These are phyloP conservation scores for Fragaria iinumae DNA, from an alignment of 306 rosid genomes.

Conservation along the genomic window DNA sequence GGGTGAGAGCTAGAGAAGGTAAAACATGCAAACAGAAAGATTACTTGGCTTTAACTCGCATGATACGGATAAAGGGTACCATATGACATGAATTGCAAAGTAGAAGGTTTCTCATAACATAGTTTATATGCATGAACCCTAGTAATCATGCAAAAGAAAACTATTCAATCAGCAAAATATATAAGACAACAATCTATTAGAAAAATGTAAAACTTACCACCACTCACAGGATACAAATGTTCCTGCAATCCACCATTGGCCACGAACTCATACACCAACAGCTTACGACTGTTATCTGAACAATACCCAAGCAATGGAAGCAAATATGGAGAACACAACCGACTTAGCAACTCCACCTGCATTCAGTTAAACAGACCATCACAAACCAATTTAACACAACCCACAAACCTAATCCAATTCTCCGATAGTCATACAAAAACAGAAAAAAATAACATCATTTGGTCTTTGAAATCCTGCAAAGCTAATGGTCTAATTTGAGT, in stretches of 20 bases:
- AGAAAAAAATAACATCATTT: background rate
- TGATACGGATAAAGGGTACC: background rate
- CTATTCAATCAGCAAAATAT: background rate
- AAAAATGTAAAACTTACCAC: slow-evolving; percentile 50
- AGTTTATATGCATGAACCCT: background rate
- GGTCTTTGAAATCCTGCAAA: background rate
- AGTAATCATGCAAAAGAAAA: background rate
- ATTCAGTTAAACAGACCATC: slow-evolving; percentile 19
- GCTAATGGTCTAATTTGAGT: background rate
- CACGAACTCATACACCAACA: slow-evolving; percentile 92
- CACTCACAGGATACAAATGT: slow-evolving; percentile 76
- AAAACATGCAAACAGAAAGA: slow-evolving; percentile 5
- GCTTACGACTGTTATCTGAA: slow-evolving; percentile 69
- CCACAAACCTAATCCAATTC: slow-evolving; percentile 8
- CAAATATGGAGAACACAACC: slow-evolving; percentile 80
- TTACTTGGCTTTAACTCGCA: background rate
- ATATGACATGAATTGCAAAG: background rate
- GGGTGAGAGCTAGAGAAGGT: background rate
- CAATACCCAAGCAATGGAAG: slow-evolving; percentile 84
- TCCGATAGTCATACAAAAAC: background rate
- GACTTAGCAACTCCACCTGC: slow-evolving; percentile 85
- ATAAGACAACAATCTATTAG: background rate
- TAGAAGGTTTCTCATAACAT: background rate
- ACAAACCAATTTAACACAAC: slow-evolving; percentile 23
- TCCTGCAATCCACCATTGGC: slow-evolving; percentile 87